A percentile compares a stretch with the other conserved stretches of the same genome.
phyloP scores from a whole-genome alignment of 805 yeast genomes.

The Wickerhamiella kurtzmanii region DNA sequence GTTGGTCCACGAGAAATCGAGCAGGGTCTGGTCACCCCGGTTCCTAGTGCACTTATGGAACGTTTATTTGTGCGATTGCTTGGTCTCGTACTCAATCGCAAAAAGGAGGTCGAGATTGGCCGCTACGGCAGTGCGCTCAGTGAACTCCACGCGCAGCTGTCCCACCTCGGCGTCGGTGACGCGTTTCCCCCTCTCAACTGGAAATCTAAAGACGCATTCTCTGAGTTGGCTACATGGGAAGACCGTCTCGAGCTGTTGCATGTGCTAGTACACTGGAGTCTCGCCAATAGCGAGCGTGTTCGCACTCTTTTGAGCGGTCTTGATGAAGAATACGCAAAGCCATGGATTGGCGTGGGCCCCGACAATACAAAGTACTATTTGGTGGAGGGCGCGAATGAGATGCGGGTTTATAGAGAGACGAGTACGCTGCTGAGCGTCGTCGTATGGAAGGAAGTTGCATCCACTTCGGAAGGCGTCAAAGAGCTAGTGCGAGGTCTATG shows the following conservation, averaged over 20 bases:
- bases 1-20: slow-evolving; percentile 32
- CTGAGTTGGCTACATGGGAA: slow-evolving; percentile 20
- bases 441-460: slow-evolving; percentile 27
- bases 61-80: slow-evolving; percentile 25
- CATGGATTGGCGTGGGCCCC: slow-evolving; percentile 19
- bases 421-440: slow-evolving; percentile 23
- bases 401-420: slow-evolving; percentile 25
- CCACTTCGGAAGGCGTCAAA: slow-evolving; percentile 18
- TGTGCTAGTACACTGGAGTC: slow-evolving; percentile 25
- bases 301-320: slow-evolving; percentile 13
- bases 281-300: slow-evolving; percentile 22
- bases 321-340: slow-evolving; percentile 13
- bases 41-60: slow-evolving; percentile 18
- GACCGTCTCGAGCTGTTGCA: slow-evolving; percentile 26
- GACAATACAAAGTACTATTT: slow-evolving; percentile 17
- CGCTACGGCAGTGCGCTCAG: slow-evolving; percentile 28
- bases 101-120: slow-evolving; percentile 29
- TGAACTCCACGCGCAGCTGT: slow-evolving; percentile 24
- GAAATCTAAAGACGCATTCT: slow-evolving; percentile 20
- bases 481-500: slow-evolving; percentile 7
- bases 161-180: slow-evolving; percentile 21
- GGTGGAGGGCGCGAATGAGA: slow-evolving; percentile 23
- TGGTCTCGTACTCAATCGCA: slow-evolving; percentile 28
- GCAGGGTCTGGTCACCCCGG: slow-evolving; percentile 21
- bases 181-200: slow-evolving; percentile 21